Percentiles rank a stretch among this genome's conserved stretches.
Conservation (phyloP, 208 protist genomes). For the Acanthamoeba divionensis region DNA sequence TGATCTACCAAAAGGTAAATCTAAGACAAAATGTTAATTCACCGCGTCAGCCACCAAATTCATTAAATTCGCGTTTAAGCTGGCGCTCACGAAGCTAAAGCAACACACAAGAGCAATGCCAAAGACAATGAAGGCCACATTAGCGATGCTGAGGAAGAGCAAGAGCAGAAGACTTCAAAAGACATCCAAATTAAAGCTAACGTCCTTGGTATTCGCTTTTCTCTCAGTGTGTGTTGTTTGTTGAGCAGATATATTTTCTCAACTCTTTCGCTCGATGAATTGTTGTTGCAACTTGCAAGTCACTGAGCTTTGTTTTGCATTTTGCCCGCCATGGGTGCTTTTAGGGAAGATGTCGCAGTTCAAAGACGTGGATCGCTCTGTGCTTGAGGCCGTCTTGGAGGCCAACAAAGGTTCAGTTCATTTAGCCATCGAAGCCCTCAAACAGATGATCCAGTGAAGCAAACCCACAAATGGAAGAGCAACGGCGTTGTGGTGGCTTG, state of each 20-base stretch:
- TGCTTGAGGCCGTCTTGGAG: not conserved
- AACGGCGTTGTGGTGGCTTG: too few species aligned
- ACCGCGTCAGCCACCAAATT: not conserved
- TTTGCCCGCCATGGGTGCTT: too few species aligned
- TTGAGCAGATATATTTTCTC: too few species aligned
- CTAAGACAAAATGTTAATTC: not conserved
- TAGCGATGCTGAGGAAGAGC: not conserved
- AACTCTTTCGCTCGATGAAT: too few species aligned
- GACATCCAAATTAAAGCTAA: not conserved
- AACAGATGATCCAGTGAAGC: too few species aligned
- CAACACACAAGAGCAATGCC: not conserved
- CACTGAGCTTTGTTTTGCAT: too few species aligned
- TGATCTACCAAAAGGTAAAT: not conserved
- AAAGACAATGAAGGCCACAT: not conserved
- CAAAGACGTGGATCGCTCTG: not conserved
- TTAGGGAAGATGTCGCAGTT: too few species aligned
- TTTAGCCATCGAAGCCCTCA: slow-evolving; percentile 41
- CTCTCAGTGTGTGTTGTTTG: too few species aligned
- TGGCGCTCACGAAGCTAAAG: too few species aligned
- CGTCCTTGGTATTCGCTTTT: not conserved
- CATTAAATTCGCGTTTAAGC: too few species aligned
- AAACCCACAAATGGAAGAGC: too few species aligned
- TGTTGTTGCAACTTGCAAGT: too few species aligned
- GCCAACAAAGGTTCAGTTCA: slow-evolving; percentile 28
- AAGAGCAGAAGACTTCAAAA: not conserved